Percentiles rank a stretch among this genome's conserved stretches.
Conservation (phyloP, 2,329 filamentous ascomycete species). For the Rhynchosporium secalis region DNA sequence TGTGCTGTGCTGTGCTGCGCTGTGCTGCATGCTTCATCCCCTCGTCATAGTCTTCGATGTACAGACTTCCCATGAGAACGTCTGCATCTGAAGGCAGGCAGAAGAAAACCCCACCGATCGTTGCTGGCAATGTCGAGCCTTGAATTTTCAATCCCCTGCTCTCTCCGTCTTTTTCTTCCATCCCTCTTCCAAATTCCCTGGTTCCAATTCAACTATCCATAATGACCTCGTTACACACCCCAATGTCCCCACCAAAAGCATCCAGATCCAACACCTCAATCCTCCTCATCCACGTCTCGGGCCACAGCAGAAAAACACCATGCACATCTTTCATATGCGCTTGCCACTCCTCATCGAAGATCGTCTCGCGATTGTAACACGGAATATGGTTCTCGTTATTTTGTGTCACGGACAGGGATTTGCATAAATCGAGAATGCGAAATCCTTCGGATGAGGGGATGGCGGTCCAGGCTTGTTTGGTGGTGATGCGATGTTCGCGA, state of each 20-base stretch:
- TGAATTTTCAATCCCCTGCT: too few species aligned
- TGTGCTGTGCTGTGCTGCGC: too few species aligned
- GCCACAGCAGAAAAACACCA: slow-evolving; percentile 37
- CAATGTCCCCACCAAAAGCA: slow-evolving; percentile 36
- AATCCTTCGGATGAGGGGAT: slow-evolving; percentile 35
- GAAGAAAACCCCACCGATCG: too few species aligned
- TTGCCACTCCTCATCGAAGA: slow-evolving; percentile 39
- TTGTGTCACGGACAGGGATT: slow-evolving; percentile 23
- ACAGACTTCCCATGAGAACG: too few species aligned
- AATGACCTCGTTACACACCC: slow-evolving; percentile 35
- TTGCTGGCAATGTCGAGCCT: too few species aligned
- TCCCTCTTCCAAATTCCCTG: neutral
- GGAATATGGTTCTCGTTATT: slow-evolving; percentile 21
- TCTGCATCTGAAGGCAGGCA: too few species aligned
- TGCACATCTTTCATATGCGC: slow-evolving; percentile 39
- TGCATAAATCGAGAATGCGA: slow-evolving; percentile 35
- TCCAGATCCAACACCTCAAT: slow-evolving; percentile 38
- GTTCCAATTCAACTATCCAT: slow-evolving; percentile 29
- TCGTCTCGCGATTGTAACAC: slow-evolving; percentile 37
- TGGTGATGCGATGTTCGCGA: slow-evolving; percentile 33
- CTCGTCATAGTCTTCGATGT: too few species aligned
- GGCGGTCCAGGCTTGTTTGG: slow-evolving; percentile 36
- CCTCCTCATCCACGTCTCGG: slow-evolving; percentile 38
- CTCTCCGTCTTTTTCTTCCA: too few species aligned
- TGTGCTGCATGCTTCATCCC: too few species aligned